phyloP scores from a whole-genome alignment of 2,329 filamentous ascomycete genomes.

The Botrytis elliptica region DNA sequence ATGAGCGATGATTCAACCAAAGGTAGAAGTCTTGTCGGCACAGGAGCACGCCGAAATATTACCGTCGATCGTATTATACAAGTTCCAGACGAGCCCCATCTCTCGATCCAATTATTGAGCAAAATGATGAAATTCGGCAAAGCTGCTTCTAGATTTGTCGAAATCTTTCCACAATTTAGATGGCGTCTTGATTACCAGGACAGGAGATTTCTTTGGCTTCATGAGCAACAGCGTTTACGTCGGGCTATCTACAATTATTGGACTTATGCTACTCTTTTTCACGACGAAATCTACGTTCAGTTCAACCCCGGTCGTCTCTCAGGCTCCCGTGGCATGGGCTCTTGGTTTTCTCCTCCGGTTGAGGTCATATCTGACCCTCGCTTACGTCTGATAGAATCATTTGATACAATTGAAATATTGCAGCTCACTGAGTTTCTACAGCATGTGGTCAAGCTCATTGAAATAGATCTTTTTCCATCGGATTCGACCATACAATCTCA shows the following conservation, averaged over 20 bases:
- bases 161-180: slow-evolving; percentile 37
- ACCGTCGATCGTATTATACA: slow-evolving; percentile 32
- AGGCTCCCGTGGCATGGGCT: not conserved
- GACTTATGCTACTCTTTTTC: slow-evolving; percentile 38
- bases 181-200: slow-evolving; percentile 37
- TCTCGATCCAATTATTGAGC: slow-evolving; percentile 35
- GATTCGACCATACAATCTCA: slow-evolving; percentile 35
- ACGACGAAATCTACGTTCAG: slow-evolving; percentile 35
- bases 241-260: slow-evolving; percentile 38
- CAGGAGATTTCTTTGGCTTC: slow-evolving; percentile 33
- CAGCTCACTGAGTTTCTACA: slow-evolving; percentile 36
- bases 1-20: slow-evolving; percentile 34
- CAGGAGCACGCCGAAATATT: slow-evolving; percentile 34
- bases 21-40: slow-evolving; percentile 34
- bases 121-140: slow-evolving; percentile 38
- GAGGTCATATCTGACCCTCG: slow-evolving; percentile 31
- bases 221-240: slow-evolving; percentile 35
- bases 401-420: slow-evolving; percentile 33
- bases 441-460: slow-evolving; percentile 35
- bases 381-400: slow-evolving; percentile 34
- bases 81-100: slow-evolving; percentile 27
- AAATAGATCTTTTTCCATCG: slow-evolving; percentile 37
- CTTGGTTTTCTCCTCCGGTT: slow-evolving; percentile 25
- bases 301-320: slow-evolving; percentile 27
- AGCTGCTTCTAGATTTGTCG: slow-evolving; percentile 36